Conservation (phyloP, 108 stramenopile genomes). For the Skeletonema marinoi region DNA sequence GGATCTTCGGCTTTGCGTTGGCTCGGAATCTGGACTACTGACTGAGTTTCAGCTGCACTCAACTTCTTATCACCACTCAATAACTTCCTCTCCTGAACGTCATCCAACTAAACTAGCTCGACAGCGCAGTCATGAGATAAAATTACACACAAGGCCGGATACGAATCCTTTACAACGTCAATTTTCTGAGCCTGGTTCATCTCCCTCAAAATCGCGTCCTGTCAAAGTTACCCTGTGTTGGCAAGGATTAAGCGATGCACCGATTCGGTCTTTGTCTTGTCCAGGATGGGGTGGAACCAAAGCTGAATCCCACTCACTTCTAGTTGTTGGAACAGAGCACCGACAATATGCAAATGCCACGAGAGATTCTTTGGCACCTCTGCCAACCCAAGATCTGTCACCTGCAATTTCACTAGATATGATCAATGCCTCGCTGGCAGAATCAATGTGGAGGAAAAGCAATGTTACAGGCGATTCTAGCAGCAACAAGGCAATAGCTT, state of each 20-base stretch:
- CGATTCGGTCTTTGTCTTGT: slow-evolving; percentile 32
- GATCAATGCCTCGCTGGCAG: slow-evolving; percentile 19
- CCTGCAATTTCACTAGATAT: slow-evolving; percentile 44
- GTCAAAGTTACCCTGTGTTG: slow-evolving; percentile 14
- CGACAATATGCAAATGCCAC: slow-evolving; percentile 11
- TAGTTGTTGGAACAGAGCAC: slow-evolving; percentile 32
- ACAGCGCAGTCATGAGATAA: neutral
- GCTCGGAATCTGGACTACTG: slow-evolving; percentile 34
- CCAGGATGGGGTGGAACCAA: slow-evolving; percentile 20
- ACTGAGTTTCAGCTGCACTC: slow-evolving; percentile 26
- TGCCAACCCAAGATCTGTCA: slow-evolving; percentile 10
- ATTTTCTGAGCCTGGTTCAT: slow-evolving; percentile 22
- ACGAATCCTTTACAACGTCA: slow-evolving; percentile 10
- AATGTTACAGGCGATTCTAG: neutral
- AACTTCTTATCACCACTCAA: neutral
- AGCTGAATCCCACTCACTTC: neutral
- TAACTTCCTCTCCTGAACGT: neutral
- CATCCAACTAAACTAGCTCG: neutral
- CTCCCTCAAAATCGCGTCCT: neutral
- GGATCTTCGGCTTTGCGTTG: slow-evolving; percentile 28
- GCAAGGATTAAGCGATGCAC: slow-evolving; percentile 27
- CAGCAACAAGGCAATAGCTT: neutral
- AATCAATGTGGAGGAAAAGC: slow-evolving; percentile 16
- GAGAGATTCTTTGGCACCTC: neutral
- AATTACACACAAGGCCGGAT: neutral